These are phyloP conservation scores for Paramyrothecium roridum DNA, from an alignment of 2,329 filamentous ascomycete species.

Conservation along the genomic window DNA sequence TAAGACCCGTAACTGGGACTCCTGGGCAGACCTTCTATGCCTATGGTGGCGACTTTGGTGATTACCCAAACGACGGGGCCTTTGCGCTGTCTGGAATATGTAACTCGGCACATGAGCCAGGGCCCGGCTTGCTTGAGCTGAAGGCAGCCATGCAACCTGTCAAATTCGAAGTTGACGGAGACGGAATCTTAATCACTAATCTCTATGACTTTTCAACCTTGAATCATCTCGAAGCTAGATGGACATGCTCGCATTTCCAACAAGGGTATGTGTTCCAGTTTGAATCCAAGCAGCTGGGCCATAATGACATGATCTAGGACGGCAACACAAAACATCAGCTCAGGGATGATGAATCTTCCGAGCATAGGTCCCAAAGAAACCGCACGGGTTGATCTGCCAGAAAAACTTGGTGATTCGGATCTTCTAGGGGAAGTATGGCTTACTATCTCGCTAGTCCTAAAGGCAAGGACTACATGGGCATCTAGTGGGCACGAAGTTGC, in stretches of 20 bases:
- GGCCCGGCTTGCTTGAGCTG: constrained; percentile 48
- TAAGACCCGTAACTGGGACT: too few species aligned
- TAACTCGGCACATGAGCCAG: constrained; percentile 46
- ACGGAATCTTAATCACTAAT: constrained; percentile 34
- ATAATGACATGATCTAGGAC: too few species aligned
- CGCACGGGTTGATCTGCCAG: too few species aligned
- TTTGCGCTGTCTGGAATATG: constrained; percentile 56
- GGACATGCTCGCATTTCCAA: too few species aligned
- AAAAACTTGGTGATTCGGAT: too few species aligned
- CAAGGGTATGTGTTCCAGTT: too few species aligned
- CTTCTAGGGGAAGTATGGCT: background rate
- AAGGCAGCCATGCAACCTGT: constrained; percentile 37
- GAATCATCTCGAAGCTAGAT: constrained; percentile 33
- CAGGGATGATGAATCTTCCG: too few species aligned
- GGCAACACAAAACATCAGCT: too few species aligned
- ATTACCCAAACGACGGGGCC: constrained; percentile 56
- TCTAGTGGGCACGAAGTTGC: background rate
- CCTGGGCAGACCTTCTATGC: constrained; percentile 30
- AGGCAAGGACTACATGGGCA: background rate
- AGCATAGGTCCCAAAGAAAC: too few species aligned
- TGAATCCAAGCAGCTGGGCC: too few species aligned
- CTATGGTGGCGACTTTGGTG: constrained; percentile 61
- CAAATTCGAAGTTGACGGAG: constrained; percentile 1
- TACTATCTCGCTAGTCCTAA: background rate
- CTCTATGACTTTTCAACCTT: constrained; percentile 42